Percentiles rank a stretch among this genome's conserved stretches.
phyloP scores from a whole-genome alignment of 2,329 filamentous ascomycete genomes.

The Neonectria punicea region DNA sequence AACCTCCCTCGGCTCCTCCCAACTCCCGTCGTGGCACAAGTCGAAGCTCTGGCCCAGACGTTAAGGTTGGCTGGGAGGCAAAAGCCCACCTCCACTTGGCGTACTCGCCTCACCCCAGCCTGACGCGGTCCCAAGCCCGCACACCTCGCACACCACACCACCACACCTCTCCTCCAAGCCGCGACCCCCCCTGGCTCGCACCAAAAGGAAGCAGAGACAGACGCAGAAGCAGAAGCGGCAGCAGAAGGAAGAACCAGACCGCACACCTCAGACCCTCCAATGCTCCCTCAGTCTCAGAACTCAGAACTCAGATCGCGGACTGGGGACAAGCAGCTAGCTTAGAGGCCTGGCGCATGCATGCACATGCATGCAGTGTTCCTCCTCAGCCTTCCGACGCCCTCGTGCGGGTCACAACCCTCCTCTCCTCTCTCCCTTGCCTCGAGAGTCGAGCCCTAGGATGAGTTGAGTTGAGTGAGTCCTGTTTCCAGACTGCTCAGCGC shows the following conservation, averaged over 20 bases:
- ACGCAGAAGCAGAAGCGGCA: slow-evolving; percentile 11
- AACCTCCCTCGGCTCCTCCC: neutral
- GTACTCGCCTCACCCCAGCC: slow-evolving; percentile 35
- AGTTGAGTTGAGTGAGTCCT: neutral
- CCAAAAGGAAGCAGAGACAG: slow-evolving; percentile 18
- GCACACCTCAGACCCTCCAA: slow-evolving; percentile 2
- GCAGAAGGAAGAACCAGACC: neutral
- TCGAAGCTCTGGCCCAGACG: slow-evolving; percentile 8
- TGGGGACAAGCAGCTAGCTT: slow-evolving; percentile 12
- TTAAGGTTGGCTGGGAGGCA: slow-evolving; percentile 26
- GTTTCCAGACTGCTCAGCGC: slow-evolving; percentile 14
- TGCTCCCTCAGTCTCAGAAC: neutral
- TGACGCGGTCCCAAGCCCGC: slow-evolving; percentile 33
- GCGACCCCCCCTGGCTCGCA: slow-evolving; percentile 3
- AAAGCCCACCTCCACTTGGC: slow-evolving; percentile 29
- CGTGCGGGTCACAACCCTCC: slow-evolving; percentile 16
- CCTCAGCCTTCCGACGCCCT: slow-evolving; percentile 33
- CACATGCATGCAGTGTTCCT: slow-evolving; percentile 30
- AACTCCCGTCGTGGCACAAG: neutral
- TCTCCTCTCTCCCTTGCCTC: slow-evolving; percentile 22
- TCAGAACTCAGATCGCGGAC: slow-evolving; percentile 19
- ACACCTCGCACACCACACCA: slow-evolving; percentile 26
- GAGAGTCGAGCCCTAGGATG: slow-evolving; percentile 5
- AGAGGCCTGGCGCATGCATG: slow-evolving; percentile 26
- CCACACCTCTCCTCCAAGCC: slow-evolving; percentile 20